phyloP scores from a whole-genome alignment of 805 yeast species.

The Ogataea ganodermae region DNA sequence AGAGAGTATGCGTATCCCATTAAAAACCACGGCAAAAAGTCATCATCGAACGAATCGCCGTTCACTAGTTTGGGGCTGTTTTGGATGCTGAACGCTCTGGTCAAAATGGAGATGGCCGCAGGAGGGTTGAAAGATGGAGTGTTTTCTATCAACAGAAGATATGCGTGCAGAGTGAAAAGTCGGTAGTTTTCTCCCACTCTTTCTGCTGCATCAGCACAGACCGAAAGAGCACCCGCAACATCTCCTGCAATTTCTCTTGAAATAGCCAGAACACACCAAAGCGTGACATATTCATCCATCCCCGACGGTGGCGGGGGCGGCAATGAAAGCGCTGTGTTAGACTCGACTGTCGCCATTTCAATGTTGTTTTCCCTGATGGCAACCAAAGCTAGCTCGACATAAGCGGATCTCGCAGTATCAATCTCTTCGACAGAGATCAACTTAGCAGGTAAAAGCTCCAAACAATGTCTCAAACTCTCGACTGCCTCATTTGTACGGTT shows the following conservation, averaged over 20 bases:
- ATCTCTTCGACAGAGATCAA: conserved; percentile 36
- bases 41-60: conserved; percentile 38
- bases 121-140: conserved; percentile 36
- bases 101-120: conserved; percentile 40
- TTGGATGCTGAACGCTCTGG: conserved; percentile 33
- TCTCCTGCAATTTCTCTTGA: conserved; percentile 55
- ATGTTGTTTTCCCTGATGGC: conserved; percentile 52
- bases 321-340: conserved; percentile 50
- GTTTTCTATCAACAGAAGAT: conserved; percentile 42
- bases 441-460: conserved; percentile 43
- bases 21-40: conserved; percentile 60
- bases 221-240: conserved; percentile 48
- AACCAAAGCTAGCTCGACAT: conserved; percentile 58
- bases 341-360: conserved; percentile 50
- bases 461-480: conserved; percentile 46
- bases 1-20: conserved; percentile 54
- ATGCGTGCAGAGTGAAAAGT: conserved; percentile 50
- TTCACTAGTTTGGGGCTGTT: conserved; percentile 18
- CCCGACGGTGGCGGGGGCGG: conserved; percentile 50
- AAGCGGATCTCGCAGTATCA: conserved; percentile 53
- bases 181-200: conserved; percentile 48
- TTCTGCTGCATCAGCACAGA: conserved; percentile 49
- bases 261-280: conserved; percentile 56
- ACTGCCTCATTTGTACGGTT: conserved; percentile 49
- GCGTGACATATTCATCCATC: conserved; percentile 47